Conservation (phyloP, 345 rosid genomes). For the Geranium rotundifolium region DNA sequence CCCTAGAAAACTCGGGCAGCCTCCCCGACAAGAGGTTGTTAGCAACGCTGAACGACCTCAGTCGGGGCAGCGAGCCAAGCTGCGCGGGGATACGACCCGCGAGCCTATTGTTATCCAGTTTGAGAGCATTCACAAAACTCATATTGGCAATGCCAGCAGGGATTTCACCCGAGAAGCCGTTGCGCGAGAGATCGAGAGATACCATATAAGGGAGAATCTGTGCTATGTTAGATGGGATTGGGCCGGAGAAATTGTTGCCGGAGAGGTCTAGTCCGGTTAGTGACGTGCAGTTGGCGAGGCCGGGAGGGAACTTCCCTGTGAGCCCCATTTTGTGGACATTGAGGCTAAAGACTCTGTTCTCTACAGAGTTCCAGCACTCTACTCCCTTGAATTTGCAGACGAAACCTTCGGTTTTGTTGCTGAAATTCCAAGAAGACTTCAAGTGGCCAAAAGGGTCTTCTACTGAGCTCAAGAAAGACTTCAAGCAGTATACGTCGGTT, state of each 20-base stretch:
- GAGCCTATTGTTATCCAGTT: no score
- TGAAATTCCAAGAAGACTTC: conserved; percentile 14
- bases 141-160: conserved; percentile 10
- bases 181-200: conserved; percentile 12
- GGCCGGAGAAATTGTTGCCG: conserved; percentile 8
- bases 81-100: no score
- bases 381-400: conserved; percentile 16
- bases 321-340: conserved; percentile 12
- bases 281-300: conserved; percentile 11
- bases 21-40: conserved; percentile 17
- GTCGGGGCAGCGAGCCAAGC: no score
- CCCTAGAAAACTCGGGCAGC: background rate
- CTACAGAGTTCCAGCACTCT: conserved; percentile 24
- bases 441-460: conserved; percentile 16
- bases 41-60: conserved; percentile 4
- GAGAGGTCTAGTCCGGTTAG: conserved; percentile 13
- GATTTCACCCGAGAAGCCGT: conserved; percentile 21
- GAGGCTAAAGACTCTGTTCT: conserved; percentile 20
- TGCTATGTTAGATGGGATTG: conserved; percentile 11
- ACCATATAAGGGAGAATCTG: background rate
- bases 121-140: no score
- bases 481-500: conserved; percentile 14
- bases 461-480: conserved; percentile 5
- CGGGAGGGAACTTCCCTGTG: conserved; percentile 16
- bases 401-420: conserved; percentile 15